Base-by-base conservation (phyloP, 2,329 filamentous ascomycete species). In the Diplodia mutila region DNA sequence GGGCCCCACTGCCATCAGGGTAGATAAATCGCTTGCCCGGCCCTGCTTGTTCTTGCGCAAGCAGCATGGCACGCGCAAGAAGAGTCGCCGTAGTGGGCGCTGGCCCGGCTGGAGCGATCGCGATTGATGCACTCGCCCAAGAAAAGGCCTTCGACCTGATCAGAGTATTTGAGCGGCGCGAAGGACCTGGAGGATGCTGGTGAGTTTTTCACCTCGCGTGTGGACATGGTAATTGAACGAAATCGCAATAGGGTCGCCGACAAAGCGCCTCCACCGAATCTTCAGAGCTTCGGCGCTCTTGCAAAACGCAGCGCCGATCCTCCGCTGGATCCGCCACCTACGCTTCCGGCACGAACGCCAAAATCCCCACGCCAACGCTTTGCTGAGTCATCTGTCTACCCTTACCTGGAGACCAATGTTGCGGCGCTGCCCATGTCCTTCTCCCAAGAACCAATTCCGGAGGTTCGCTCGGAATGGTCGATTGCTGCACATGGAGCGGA, bases 331-430 rank as follows among this genome's bases (percentile, higher is more conserved):
- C 77, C 87, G 23, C 87, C 87, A 0, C 67, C 76, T 1, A 69
- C 71, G 0, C 75, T 89, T 0, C 87, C 87, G 3, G 78, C 82
- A 0, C 76, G 80, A 64, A 79, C 80, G 0, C 79, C 82, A 0
- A 80, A 79, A 49, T 75, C 78, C 14, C 68, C 73, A 1, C 80
- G 82, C 67, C 80, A 83, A 21, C 84, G 86, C 2, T 88, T 85
- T 71, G 76, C 80, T 14, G 86, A 89, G 68, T 86, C 87, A 0
- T 85, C 85, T 0, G 81, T 90, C 21, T 90, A 90, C 70, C 85
- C 86, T 0, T 84, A 85, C 23, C 77, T 90, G n/a, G 86, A 90
- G 73, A 90, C 87, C 2, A 91, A 91, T 70, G 85, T 91, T 52
- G 84, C 86, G 69, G 80, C 80, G 6, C 72, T 83, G 1, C 80